These are phyloP conservation scores for Barnettozyma sp. DNA, from an alignment of 805 yeast species.

Conservation along the genomic window DNA sequence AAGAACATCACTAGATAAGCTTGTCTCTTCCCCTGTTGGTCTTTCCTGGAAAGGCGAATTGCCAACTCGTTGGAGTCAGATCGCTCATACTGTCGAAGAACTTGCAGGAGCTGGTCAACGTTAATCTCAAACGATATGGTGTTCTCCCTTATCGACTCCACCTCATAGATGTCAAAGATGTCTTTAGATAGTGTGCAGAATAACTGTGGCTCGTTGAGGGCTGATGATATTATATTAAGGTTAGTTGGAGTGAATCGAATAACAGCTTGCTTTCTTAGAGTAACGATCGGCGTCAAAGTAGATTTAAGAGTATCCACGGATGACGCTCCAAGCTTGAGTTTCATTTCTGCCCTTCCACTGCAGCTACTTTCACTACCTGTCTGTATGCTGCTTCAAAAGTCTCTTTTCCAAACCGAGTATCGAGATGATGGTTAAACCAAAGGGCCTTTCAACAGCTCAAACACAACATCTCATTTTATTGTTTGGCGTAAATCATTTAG, in stretches of 20 bases:
- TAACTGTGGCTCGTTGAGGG: slow-evolving; percentile 54
- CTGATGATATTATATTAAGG: slow-evolving; percentile 45
- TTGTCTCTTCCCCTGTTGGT: slow-evolving; percentile 29
- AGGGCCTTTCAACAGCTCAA: too few species aligned
- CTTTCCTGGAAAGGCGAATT: slow-evolving; percentile 40
- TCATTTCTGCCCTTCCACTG: too few species aligned
- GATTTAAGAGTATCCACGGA: slow-evolving; percentile 28
- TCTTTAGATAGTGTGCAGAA: slow-evolving; percentile 52
- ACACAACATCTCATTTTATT: too few species aligned
- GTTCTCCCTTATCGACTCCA: slow-evolving; percentile 44
- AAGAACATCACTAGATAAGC: slow-evolving; percentile 53
- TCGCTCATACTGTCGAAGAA: slow-evolving; percentile 48
- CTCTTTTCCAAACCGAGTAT: too few species aligned
- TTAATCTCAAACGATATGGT: slow-evolving; percentile 55
- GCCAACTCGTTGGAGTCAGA: slow-evolving; percentile 45
- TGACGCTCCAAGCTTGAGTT: slow-evolving; percentile 26
- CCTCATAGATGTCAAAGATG: slow-evolving; percentile 26
- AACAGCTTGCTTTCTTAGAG: slow-evolving; percentile 48
- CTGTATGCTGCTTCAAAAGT: too few species aligned
- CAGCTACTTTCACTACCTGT: too few species aligned
- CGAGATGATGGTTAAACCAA: too few species aligned
- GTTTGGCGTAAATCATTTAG: too few species aligned
- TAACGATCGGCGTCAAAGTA: slow-evolving; percentile 43
- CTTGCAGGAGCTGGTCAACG: slow-evolving; percentile 51
- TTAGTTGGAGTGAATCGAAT: slow-evolving; percentile 46